Evolutionary conservation across 2,329 filamentous ascomycete species (phyloP).

Genomic region (Calonectria henricotiae): DNA sequence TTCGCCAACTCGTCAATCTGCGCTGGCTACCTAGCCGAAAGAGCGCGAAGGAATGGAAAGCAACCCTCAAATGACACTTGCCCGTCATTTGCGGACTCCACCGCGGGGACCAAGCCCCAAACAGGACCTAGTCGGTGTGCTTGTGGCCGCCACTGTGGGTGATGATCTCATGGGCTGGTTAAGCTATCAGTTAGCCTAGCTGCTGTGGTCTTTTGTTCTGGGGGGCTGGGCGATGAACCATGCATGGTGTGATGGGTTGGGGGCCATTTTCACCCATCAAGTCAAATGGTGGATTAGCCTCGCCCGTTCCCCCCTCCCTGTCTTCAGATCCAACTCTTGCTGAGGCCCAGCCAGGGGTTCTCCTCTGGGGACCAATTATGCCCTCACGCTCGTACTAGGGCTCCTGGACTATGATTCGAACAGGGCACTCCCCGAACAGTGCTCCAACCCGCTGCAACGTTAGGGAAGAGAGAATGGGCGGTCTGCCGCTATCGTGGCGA

Average conservation of each 20-base stretch:
- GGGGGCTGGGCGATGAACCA: conserved; percentile 16
- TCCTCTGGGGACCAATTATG: not conserved
- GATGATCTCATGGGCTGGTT: conserved; percentile 33
- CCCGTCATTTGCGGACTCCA: conserved; percentile 31
- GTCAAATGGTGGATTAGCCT: conserved; percentile 20
- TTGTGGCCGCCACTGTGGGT: conserved; percentile 25
- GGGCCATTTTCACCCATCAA: conserved; percentile 14
- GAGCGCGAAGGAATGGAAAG: conserved; percentile 14
- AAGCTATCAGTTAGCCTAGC: conserved; percentile 12
- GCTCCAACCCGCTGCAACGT: conserved; percentile 19
- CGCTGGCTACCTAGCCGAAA: conserved; percentile 10
- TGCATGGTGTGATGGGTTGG: conserved; percentile 29
- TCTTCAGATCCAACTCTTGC: conserved; percentile 10
- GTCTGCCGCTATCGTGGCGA: conserved; percentile 31
- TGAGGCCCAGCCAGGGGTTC: not conserved
- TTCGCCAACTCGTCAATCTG: conserved; percentile 19
- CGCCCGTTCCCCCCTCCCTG: conserved; percentile 3
- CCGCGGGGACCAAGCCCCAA: conserved; percentile 17
- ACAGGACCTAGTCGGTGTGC: conserved; percentile 21
- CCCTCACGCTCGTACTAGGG: not conserved
- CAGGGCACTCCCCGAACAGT: conserved; percentile 11
- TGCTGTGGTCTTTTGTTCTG: conserved; percentile 16
- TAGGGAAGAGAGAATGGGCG: not conserved
- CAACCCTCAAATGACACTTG: conserved; percentile 23
- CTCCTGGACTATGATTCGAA: not conserved